phyloP scores from a whole-genome alignment of 2,329 filamentous ascomycete species.

The Pezicula rhizophila region DNA sequence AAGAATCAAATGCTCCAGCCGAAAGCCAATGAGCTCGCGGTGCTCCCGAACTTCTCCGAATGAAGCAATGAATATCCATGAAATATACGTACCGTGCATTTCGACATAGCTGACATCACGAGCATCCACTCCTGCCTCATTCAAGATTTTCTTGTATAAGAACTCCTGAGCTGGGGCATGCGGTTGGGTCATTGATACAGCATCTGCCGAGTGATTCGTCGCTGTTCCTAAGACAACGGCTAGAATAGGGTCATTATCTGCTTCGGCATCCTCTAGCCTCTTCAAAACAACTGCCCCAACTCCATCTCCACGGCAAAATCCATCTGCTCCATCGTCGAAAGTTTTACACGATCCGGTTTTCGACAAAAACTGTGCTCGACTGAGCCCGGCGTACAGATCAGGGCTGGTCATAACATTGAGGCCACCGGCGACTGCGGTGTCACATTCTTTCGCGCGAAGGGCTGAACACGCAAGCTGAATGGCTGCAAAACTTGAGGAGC shows the following conservation, averaged over 20 bases:
- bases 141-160: slow-evolving; percentile 62
- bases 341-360: slow-evolving; percentile 40
- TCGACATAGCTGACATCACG: slow-evolving; percentile 75
- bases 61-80: too few species aligned
- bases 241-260: slow-evolving; percentile 43
- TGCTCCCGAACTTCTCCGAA: slow-evolving; percentile 49
- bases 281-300: slow-evolving; percentile 45
- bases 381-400: slow-evolving; percentile 22
- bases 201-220: slow-evolving; percentile 78
- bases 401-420: too few species aligned
- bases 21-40: slow-evolving; percentile 30
- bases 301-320: slow-evolving; percentile 48
- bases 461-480: slow-evolving; percentile 25
- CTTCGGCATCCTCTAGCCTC: slow-evolving; percentile 40
- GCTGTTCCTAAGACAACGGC: slow-evolving; percentile 61
- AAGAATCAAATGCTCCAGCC: too few species aligned
- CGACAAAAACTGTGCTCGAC: slow-evolving; percentile 26
- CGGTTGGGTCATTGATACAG: slow-evolving; percentile 78
- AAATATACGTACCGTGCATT: slow-evolving; percentile 62
- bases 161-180: slow-evolving; percentile 63
- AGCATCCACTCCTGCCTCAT: slow-evolving; percentile 66
- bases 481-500: slow-evolving; percentile 33
- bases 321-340: slow-evolving; percentile 42
- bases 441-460: too few species aligned
- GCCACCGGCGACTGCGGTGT: too few species aligned